Percentiles rank a stretch among this genome's conserved stretches.
These are phyloP conservation scores for Zizania latifolia DNA, from an alignment of 176 grass and related monocot species.

Conservation along the genomic window DNA sequence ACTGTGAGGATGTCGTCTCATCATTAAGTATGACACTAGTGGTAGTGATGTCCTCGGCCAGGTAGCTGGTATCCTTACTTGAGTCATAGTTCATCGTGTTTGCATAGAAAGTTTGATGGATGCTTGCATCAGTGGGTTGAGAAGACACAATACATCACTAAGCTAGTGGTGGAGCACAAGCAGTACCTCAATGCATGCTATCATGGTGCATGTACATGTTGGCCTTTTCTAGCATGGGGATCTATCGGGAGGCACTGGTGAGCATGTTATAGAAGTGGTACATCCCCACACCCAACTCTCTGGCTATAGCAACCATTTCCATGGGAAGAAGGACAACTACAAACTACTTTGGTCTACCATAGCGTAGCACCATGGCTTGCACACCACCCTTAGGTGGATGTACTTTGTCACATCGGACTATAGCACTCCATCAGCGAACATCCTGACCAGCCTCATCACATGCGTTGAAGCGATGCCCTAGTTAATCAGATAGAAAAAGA, in stretches of 20 bases:
- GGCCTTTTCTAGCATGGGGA: background rate
- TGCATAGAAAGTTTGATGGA: fast-evolving
- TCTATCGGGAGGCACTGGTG: background rate
- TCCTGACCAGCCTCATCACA: no score
- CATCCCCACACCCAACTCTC: background rate
- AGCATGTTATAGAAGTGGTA: no score
- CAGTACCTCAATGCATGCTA: background rate
- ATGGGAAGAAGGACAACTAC: background rate
- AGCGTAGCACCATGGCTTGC: background rate
- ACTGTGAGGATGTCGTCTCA: no score
- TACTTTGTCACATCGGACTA: background rate
- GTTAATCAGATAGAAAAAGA: no score
- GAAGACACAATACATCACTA: background rate
- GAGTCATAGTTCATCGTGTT: no score
- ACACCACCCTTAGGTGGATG: background rate
- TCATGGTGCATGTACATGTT: background rate
- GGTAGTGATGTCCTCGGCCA: no score
- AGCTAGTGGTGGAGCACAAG: background rate
- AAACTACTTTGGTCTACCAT: background rate
- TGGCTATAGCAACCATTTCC: background rate
- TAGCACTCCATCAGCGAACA: background rate
- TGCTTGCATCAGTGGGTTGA: background rate
- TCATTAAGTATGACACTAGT: background rate
- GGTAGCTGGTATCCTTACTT: no score
- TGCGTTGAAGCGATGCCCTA: no score